Conservation (phyloP, 139 green algal genomes). For the Chlamydomonas applanata region DNA sequence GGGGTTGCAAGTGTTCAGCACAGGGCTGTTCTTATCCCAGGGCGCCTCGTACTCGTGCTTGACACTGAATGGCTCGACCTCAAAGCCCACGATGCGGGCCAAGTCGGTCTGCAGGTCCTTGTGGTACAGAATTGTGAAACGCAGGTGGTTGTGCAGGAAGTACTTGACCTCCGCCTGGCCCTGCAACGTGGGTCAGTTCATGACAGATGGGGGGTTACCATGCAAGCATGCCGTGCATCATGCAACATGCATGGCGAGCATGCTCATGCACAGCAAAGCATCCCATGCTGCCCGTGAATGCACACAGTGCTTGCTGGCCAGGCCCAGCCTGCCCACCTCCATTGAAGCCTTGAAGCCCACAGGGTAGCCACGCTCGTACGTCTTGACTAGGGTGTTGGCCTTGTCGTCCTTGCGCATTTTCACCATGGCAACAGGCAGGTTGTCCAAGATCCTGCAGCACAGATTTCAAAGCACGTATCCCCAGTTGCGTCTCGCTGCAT, state of each 20-base stretch:
- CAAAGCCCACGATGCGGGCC: conserved; percentile 94
- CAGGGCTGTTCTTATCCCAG: conserved; percentile 63
- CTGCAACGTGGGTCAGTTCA: conserved; percentile 14
- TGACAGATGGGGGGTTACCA: not conserved
- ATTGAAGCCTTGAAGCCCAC: conserved; percentile 81
- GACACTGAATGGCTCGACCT: conserved; percentile 92
- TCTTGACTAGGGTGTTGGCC: conserved; percentile 73
- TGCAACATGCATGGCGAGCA: not conserved
- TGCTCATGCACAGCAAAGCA: not conserved
- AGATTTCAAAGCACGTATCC: too few species aligned
- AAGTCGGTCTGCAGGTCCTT: conserved; percentile 80
- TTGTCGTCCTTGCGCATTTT: conserved; percentile 76
- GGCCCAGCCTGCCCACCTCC: conserved; percentile 33
- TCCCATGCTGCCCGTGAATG: not conserved
- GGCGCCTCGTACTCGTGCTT: conserved; percentile 86
- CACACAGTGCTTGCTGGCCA: not conserved
- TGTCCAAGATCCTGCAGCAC: conserved; percentile 93
- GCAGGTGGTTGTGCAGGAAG: conserved; percentile 96
- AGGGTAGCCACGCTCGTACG: conserved; percentile 93
- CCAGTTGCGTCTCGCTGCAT: too few species aligned
- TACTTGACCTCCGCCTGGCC: conserved; percentile 67
- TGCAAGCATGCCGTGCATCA: not conserved
- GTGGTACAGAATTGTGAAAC: conserved; percentile 97
- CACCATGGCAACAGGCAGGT: conserved; percentile 94
- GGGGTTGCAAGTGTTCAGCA: conserved; percentile 91